phyloP scores from a whole-genome alignment of 805 yeast species.

The Kuraishia hungarica region DNA sequence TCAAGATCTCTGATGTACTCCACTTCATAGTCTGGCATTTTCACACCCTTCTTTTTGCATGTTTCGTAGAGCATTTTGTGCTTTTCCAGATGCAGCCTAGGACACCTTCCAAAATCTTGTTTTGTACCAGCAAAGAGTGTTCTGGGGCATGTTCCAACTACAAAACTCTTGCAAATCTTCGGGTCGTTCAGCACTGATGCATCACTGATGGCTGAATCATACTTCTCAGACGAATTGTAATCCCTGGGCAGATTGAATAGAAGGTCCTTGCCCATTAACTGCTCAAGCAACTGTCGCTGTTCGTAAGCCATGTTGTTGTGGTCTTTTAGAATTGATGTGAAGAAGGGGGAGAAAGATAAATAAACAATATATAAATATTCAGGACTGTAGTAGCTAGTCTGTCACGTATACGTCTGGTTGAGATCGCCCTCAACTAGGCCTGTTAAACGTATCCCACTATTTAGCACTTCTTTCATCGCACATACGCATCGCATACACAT shows the following conservation, averaged over 20 bases:
- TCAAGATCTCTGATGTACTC: slow-evolving; percentile 39
- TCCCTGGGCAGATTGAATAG: slow-evolving; percentile 21
- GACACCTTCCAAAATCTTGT: slow-evolving; percentile 76
- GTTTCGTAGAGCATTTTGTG: slow-evolving; percentile 63
- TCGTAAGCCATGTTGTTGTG: slow-evolving; percentile 46
- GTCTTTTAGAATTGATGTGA: not conserved
- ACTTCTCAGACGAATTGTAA: slow-evolving; percentile 11
- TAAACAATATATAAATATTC: too few species aligned
- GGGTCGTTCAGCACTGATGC: slow-evolving; percentile 36
- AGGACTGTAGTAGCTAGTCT: not conserved
- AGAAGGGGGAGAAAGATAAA: not conserved
- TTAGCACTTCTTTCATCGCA: too few species aligned
- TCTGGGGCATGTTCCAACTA: slow-evolving; percentile 84
- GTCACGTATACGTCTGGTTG: too few species aligned
- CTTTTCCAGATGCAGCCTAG: slow-evolving; percentile 64
- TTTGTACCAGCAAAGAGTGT: slow-evolving; percentile 79
- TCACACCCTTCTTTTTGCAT: slow-evolving; percentile 23
- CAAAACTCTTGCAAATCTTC: slow-evolving; percentile 67
- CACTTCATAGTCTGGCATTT: slow-evolving; percentile 32
- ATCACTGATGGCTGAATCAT: slow-evolving; percentile 9
- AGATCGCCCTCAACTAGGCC: too few species aligned
- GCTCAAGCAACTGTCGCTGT: slow-evolving; percentile 69
- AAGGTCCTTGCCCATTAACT: slow-evolving; percentile 67
- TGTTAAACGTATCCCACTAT: too few species aligned
- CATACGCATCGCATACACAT: not conserved